Base-by-base conservation (phyloP, 768 basidiomycete species). In the Suillus discolor region DNA sequence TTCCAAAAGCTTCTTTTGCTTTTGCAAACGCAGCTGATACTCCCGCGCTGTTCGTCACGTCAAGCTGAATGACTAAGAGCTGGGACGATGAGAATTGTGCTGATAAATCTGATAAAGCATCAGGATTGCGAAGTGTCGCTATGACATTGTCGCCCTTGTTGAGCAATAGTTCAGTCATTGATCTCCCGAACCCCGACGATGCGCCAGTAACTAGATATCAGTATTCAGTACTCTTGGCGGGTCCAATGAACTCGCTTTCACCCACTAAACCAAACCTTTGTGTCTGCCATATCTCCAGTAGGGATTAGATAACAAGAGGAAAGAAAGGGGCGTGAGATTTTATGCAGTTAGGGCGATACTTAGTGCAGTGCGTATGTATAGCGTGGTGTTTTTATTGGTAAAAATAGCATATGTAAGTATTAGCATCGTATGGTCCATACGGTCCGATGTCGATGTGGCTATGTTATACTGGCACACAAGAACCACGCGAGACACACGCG, bases 91-190 rank as follows among this genome's bases (percentile, higher is more conserved):
- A 57, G 61, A 77, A 77, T 4, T 68, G 57, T 4, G 69, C 55
- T 16, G 61, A 31, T 12, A 80, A 73, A 42, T 74, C 72, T 9
- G 67, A 67, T 51, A 84, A 69, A 18, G 62, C 71, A 7, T 70
- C 74, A 11, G 80, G 80, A 36, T 71, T 77, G 62, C 82, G 82
- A 15, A 81, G 73, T n/a, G 82, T 81, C 16, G 84, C 83, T 60
- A 81, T 70, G 41, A 76, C 82, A 12, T 68, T 78, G 65, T 80
- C 75, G 16, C 82, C 80, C 3, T 69, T 67, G 38, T 61, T 57
- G 47, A 84, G 78, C 38, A 75, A 75, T 25, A 64, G 39, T 64
- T 81, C 78, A 13, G 73, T 72, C 63, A 79, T 71, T 16, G 66
- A 63, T 3, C 74, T 75, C 8, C 82, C 81, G 61, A 83, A 77